Percentiles rank a stretch among this genome's conserved stretches.
phyloP scores from a whole-genome alignment of 345 rosid genomes.

The Hibiscus trionum region DNA sequence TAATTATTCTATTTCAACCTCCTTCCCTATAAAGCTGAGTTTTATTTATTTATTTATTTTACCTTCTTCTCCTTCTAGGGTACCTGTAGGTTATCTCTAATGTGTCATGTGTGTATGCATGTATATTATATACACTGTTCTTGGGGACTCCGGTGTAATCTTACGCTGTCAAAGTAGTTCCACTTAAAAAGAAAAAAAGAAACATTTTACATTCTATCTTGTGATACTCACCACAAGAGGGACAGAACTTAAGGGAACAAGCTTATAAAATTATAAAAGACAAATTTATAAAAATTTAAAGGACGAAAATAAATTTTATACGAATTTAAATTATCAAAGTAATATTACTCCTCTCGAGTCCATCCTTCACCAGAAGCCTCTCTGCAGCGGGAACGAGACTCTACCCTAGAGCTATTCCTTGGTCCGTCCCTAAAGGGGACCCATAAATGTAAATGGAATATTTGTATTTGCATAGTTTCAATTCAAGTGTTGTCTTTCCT shows the following conservation, averaged over 20 bases:
- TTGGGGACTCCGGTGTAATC: not conserved
- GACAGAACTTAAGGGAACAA: no score
- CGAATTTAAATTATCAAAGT: no score
- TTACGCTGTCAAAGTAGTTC: not conserved
- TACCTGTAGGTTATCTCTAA: not conserved
- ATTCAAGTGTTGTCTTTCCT: not conserved
- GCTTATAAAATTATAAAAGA: no score
- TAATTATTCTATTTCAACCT: slow-evolving; percentile 24
- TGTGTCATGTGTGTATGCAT: no score
- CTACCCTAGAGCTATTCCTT: not conserved
- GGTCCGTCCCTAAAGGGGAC: not conserved
- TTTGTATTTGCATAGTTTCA: not conserved
- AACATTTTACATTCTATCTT: no score
- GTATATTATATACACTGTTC: not conserved
- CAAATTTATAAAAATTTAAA: no score
- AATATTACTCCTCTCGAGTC: no score
- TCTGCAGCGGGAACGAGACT: not conserved
- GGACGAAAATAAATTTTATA: no score
- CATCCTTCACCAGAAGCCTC: not conserved
- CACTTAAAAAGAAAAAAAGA: no score
- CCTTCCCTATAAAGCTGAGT: slow-evolving; percentile 46
- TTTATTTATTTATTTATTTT: not conserved
- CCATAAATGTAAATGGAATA: not conserved
- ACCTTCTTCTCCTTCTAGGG: slow-evolving; percentile 24
- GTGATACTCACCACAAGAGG: no score